Conservation (phyloP, 495 filamentous ascomycete genomes). For the Hypomontagnella submonticulosa region DNA sequence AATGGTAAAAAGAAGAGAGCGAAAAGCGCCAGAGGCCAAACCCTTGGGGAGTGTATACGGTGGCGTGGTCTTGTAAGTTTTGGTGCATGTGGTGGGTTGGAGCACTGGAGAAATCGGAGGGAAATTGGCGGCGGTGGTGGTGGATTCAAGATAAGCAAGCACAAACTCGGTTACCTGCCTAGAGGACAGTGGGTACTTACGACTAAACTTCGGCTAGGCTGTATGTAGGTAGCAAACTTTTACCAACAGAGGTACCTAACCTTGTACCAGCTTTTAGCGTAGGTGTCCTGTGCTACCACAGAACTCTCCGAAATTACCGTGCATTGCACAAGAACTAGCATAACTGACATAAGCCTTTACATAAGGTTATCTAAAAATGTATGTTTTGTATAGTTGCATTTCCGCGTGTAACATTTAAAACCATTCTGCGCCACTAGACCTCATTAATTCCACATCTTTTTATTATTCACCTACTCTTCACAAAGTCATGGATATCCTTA, state of each 20-base stretch:
- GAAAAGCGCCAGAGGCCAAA: conserved; percentile 1
- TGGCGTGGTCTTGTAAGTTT: conserved; percentile 22
- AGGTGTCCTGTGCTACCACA: conserved; percentile 3
- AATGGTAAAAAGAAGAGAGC: conserved; percentile 23
- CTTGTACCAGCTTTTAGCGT: conserved; percentile 7
- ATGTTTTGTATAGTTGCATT: too few relatives aligned
- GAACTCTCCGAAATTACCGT: conserved; percentile 9
- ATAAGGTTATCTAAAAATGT: too few relatives aligned
- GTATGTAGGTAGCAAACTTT: not conserved
- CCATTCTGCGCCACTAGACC: too few relatives aligned
- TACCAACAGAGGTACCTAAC: not conserved
- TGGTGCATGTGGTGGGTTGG: conserved; percentile 18
- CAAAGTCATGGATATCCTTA: too few relatives aligned
- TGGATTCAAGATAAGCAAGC: conserved; percentile 38
- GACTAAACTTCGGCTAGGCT: not conserved
- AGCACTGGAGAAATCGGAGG: conserved; percentile 22
- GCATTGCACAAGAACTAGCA: not conserved
- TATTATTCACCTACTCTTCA: too few relatives aligned
- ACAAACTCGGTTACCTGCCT: conserved; percentile 19
- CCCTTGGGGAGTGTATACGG: conserved; percentile 26
- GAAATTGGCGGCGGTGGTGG: conserved; percentile 19
- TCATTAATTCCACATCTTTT: too few relatives aligned
- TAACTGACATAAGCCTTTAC: too few relatives aligned
- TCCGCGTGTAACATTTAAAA: too few relatives aligned
- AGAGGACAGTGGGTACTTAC: conserved; percentile 2